Evolutionary conservation across 371 early-diverging fungal species (phyloP).

Genomic region (Mortierella polycephala): DNA sequence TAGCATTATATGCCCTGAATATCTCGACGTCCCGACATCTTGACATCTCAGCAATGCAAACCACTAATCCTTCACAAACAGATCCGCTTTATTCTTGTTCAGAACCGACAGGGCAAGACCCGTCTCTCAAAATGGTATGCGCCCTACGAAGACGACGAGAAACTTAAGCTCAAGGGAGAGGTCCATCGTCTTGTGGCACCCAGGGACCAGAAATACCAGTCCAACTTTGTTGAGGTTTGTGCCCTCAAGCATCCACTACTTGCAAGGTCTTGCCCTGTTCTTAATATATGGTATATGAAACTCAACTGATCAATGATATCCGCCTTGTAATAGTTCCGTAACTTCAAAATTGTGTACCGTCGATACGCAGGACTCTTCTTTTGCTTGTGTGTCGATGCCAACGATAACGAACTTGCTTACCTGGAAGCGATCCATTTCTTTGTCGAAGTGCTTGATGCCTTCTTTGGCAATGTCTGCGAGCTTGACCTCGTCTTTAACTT

Average conservation of each 20-base stretch:
- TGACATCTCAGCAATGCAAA: no score
- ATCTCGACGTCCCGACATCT: no score
- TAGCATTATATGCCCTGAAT: no score
- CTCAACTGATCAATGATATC: not conserved
- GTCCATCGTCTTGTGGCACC: conserved; percentile 95
- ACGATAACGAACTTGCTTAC: conserved; percentile 95
- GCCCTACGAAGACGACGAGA: conserved; percentile 93
- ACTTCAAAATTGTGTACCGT: conserved; percentile 96
- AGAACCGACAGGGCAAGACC: conserved; percentile 98
- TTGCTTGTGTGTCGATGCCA: conserved; percentile 96
- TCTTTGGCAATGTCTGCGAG: conserved; percentile 98
- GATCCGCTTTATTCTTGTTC: conserved; percentile 97
- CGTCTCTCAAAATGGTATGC: conserved; percentile 97
- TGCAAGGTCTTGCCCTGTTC: no score
- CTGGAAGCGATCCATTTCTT: conserved; percentile 98
- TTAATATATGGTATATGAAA: no score
- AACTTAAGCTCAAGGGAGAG: conserved; percentile 91
- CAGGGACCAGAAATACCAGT: conserved; percentile 96
- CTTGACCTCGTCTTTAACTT: conserved; percentile 97
- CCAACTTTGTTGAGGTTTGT: conserved; percentile 94
- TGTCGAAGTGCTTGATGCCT: conserved; percentile 97
- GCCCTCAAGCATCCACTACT: not conserved
- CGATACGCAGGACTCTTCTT: conserved; percentile 98
- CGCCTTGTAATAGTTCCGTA: conserved; percentile 72
- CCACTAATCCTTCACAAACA: conserved; percentile 18